These are phyloP conservation scores for Macadamia tetraphylla DNA, from an alignment of 164 flowering plant genomes.

Conservation along the genomic window DNA sequence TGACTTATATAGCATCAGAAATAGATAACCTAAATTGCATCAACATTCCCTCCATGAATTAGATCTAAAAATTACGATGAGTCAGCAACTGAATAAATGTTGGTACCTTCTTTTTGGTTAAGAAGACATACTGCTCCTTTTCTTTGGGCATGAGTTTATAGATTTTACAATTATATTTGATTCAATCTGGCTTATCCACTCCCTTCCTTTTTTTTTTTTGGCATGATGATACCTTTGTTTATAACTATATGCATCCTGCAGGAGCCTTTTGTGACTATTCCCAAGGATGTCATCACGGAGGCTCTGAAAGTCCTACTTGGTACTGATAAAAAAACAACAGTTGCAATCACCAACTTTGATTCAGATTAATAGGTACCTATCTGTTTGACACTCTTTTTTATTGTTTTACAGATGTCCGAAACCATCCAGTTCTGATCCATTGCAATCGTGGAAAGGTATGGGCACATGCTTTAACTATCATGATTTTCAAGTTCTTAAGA, in stretches of 20 bases:
- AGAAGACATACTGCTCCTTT: not conserved
- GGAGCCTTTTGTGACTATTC: conserved; percentile 46
- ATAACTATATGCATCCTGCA: conserved; percentile 22
- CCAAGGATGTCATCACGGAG: conserved; percentile 43
- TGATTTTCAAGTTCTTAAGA: no score
- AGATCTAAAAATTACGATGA: no score
- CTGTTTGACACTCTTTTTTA: not conserved
- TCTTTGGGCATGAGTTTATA: not conserved
- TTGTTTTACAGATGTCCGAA: conserved; percentile 52
- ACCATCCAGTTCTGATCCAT: conserved; percentile 72
- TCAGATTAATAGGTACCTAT: not conserved
- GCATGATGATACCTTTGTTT: conserved; percentile 1
- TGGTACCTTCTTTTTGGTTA: no score
- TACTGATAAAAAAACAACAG: conserved; percentile 19
- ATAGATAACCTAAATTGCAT: no score
- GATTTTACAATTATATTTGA: not conserved
- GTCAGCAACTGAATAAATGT: no score
- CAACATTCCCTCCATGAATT: no score
- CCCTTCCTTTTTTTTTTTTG: not conserved
- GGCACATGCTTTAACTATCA: no score
- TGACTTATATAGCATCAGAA: no score
- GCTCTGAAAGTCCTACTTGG: conserved; percentile 70
- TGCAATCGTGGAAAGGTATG: conserved; percentile 80
- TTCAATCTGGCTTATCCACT: not conserved
- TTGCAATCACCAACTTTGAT: not conserved